These are phyloP conservation scores for Polychytrium aggregatum DNA, from an alignment of 192 early-diverging fungal species.

Conservation along the genomic window DNA sequence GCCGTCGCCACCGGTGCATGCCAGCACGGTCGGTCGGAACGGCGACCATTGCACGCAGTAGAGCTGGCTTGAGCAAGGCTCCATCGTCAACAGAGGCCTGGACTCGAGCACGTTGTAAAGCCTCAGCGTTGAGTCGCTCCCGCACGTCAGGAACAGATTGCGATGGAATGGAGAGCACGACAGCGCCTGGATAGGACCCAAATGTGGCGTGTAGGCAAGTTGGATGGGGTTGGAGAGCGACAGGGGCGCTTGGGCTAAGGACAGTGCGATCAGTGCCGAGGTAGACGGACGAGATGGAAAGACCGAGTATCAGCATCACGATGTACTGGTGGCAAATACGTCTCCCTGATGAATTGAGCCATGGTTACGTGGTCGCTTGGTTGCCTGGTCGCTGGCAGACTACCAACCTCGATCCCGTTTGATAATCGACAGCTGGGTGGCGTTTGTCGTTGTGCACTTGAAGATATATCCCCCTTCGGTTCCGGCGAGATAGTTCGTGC, in stretches of 20 bases:
- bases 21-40: constrained; percentile 25
- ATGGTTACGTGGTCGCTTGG: too few species aligned
- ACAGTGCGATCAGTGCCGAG: too few species aligned
- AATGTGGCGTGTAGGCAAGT: constrained; percentile 22
- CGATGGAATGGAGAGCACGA: constrained; percentile 30
- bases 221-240: constrained; percentile 13
- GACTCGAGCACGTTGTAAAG: constrained; percentile 25
- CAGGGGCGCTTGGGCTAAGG: not conserved
- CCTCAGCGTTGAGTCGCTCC: constrained; percentile 25
- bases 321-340: too few species aligned
- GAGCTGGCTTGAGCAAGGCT: constrained; percentile 20
- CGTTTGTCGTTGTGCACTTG: constrained; percentile 16
- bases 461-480: constrained; percentile 35
- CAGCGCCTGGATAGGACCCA: constrained; percentile 23
- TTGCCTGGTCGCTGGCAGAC: too few species aligned
- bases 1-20: constrained; percentile 13
- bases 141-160: constrained; percentile 28
- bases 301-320: too few species aligned
- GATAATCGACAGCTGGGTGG: not conserved
- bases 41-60: constrained; percentile 24
- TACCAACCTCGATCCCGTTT: too few species aligned
- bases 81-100: constrained; percentile 21
- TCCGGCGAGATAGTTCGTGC: constrained; percentile 12
- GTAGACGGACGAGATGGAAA: too few species aligned
- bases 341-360: too few species aligned